Percentiles rank a stretch among this genome's conserved stretches.
These are phyloP conservation scores for Hypoxylon fuscum DNA, from an alignment of 495 filamentous ascomycete species.

Conservation along the genomic window DNA sequence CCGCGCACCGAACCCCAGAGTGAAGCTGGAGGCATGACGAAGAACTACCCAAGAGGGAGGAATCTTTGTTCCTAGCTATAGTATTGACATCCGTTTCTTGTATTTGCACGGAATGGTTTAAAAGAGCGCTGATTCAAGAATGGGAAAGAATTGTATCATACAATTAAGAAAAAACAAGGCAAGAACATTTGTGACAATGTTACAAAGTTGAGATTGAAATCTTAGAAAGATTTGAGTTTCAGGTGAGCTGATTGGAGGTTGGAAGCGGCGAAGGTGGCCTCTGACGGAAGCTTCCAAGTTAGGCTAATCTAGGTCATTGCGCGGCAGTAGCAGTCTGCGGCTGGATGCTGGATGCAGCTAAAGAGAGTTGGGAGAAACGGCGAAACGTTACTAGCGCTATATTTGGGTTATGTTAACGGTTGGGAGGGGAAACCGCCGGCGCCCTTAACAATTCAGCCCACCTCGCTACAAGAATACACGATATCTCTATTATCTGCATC, in stretches of 20 bases:
- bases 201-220: background rate
- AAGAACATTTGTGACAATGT: background rate
- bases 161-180: background rate
- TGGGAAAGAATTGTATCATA: background rate
- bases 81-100: slow-evolving; percentile 10
- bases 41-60: slow-evolving; percentile 20
- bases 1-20: slow-evolving; percentile 49
- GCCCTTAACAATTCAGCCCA: slow-evolving; percentile 14
- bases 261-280: slow-evolving; percentile 32
- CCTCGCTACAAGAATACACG: slow-evolving; percentile 28
- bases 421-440: no score
- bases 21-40: slow-evolving; percentile 39
- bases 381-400: no score
- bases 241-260: slow-evolving; percentile 5
- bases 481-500: slow-evolving; percentile 13
- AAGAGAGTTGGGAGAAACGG: background rate
- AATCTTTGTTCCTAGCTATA: slow-evolving; percentile 10
- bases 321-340: slow-evolving; percentile 17
- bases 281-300: slow-evolving; percentile 15
- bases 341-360: slow-evolving; percentile 10
- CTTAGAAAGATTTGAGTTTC: no score
- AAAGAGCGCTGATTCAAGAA: background rate
- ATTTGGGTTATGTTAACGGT: slow-evolving; percentile 23
- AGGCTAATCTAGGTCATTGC: slow-evolving; percentile 27
- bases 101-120: slow-evolving; percentile 11